phyloP scores from a whole-genome alignment of 805 yeast species.

The Pichia sporocuriosa region DNA sequence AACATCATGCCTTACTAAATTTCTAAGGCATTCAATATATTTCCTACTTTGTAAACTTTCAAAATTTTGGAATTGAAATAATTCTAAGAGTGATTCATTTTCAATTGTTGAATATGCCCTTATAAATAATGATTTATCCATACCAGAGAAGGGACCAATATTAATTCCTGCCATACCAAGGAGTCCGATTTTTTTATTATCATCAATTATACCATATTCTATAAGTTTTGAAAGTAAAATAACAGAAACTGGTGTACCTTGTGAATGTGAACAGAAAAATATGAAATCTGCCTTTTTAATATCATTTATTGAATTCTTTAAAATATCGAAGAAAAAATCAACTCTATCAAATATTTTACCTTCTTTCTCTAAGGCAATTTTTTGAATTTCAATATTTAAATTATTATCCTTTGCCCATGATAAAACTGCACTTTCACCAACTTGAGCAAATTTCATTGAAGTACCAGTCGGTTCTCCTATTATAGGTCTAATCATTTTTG shows the following conservation, averaged over 20 bases:
- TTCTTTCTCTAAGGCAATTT: constrained; percentile 89
- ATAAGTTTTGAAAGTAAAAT: constrained; percentile 69
- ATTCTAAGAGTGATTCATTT: constrained; percentile 75
- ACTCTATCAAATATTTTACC: constrained; percentile 87
- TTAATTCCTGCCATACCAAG: constrained; percentile 95
- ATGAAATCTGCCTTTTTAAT: constrained; percentile 62
- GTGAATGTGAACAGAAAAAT: constrained; percentile 92
- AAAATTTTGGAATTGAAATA: constrained; percentile 81
- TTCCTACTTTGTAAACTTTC: constrained; percentile 65
- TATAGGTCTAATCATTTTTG: constrained; percentile 71
- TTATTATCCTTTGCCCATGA: constrained; percentile 53
- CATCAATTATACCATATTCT: constrained; percentile 45
- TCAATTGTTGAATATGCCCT: constrained; percentile 89
- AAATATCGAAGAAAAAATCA: constrained; percentile 64
- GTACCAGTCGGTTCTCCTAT: constrained; percentile 98
- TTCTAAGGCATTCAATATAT: constrained; percentile 59
- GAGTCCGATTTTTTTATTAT: constrained; percentile 51
- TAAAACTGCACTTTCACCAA: constrained; percentile 73
- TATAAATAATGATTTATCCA: constrained; percentile 75
- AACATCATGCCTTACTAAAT: constrained; percentile 60
- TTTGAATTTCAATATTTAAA: constrained; percentile 55
- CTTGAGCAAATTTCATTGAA: constrained; percentile 80
- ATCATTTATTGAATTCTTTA: constrained; percentile 55
- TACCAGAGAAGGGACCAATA: constrained; percentile 89
- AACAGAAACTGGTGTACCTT: constrained; percentile 89